Evolutionary conservation across 2,329 filamentous ascomycete species (phyloP), one percentile per base, ranked within the genome.

Genomic region (Polychaeton citri): DNA sequence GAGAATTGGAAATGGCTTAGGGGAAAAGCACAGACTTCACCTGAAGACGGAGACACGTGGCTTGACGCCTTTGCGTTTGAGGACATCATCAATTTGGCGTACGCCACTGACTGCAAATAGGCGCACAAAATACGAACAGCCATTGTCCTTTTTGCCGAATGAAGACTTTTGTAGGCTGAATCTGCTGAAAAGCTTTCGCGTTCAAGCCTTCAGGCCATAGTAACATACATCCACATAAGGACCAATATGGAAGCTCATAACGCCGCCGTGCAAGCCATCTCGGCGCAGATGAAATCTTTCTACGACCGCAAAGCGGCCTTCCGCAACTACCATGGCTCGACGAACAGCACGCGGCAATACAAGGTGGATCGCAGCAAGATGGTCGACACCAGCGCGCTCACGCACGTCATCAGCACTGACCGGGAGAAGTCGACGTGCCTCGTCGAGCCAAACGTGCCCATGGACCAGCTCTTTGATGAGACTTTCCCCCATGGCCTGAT

Each of bases 401-500:
- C 61, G 21, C 52, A 66, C 46, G 61, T 72, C 1, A 43, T 72
- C 6, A 43, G 51, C 6, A 57, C 72, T 32, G 55, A 69, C 43
- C 43, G 44, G 7, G 39, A 53, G 12, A 54, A 49, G 5, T 63
- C 61, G 40, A 67, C 60, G 9, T 63, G 61, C 33, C 47, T 74
- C 0, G 76, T 80, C 1, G 76, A 82, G 48, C 76, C 77, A 0
- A 82, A 81, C 44, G 76, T 82, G 3, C 64, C 74, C 0, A 81
- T 82, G 76, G 76, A 79, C 39, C 59, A 60, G 1, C 62, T 82
- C 2, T 68, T 81, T 1, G 64, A 69, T 36, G 71, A 66, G 1
- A 75, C 75, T 0, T 46, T 76, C 32, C 53, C 58, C 4, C 50
- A 72, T 33, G 69, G 69, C 0, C 58, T 81, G 0, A 55, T 82